A percentile compares a stretch with the other conserved stretches of the same genome.
phyloP scores from a whole-genome alignment of 2,329 filamentous ascomycete species.

The Chaetomium sp. region DNA sequence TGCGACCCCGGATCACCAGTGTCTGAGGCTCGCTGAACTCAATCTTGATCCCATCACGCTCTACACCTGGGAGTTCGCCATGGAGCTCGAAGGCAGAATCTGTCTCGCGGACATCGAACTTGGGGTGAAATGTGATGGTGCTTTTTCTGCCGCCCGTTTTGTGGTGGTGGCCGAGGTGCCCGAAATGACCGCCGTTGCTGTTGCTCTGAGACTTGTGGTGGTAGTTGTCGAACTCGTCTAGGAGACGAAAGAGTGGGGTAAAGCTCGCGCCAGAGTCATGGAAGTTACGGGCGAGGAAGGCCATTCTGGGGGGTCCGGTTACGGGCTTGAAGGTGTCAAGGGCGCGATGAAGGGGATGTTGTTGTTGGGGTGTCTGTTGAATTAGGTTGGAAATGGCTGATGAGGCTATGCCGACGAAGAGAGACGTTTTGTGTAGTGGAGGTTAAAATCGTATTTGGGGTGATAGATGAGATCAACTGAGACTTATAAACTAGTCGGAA shows the following conservation, averaged over 20 bases:
- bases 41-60: constrained; percentile 66
- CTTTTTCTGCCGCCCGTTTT: too few species aligned
- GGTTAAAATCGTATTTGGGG: too few species aligned
- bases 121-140: constrained; percentile 60
- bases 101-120: constrained; percentile 72
- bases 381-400: too few species aligned
- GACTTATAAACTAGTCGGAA: too few species aligned
- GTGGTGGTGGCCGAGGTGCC: constrained; percentile 22
- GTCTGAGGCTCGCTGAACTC: constrained; percentile 75
- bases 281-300: constrained; percentile 52
- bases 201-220: constrained; percentile 31
- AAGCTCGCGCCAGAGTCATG: constrained; percentile 43
- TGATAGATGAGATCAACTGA: too few species aligned
- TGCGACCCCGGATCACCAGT: constrained; percentile 61
- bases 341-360: too few species aligned
- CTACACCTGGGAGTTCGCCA: constrained; percentile 71
- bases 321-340: constrained; percentile 19
- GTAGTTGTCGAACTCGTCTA: constrained; percentile 58
- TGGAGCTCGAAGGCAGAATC: constrained; percentile 66
- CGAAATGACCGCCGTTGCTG: constrained; percentile 12
- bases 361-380: too few species aligned
- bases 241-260: constrained; percentile 55
- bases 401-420: too few species aligned
- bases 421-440: too few species aligned
- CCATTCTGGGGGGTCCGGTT: constrained; percentile 43